Evolutionary conservation across 1,139 yeast genomes (phyloP), one percentile per base, ranked within the genome.

Genomic region (Meyerozyma guilliermondii): DNA sequence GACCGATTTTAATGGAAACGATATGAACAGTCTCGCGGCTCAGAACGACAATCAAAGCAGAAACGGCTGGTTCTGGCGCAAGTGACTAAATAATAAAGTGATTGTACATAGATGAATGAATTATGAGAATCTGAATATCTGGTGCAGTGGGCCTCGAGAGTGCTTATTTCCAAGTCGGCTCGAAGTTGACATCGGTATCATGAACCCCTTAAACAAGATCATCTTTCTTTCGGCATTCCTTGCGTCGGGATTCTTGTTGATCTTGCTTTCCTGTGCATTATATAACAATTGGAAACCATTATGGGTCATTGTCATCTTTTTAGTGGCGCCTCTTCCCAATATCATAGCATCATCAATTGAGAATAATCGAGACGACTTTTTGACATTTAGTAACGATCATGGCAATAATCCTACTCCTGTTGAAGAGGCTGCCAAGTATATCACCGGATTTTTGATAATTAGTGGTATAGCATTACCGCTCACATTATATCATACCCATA

Each of bases 321-420:
- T 84, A 40, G 44, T 80, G 38, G 92, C 92, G 2, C 91, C 94
- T 20, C 62, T 84, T 42, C 92, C 91, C 26, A 83, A 83, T 56
- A 50, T 59, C 68, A 39, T 76, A 62, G 62, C 74, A 59, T 54
- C 67, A 43, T 59, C 71, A 5, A 62, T 71, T 24, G 80, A 61
- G 53, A 69, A 50, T 59, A 68, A 62, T 53, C 64, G 68, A 58
- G 74, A 74, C 60, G 86, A 81, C 56, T 83, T 83, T 57, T 74
- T 83, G 66, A 79, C 84, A 7, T 86, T 82, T 52, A 74, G 81
- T 44, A 70, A 66, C 49, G 71, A 66, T 50, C 72, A 66, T 43
- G 68, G 63, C 40, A 63, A 61, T 43, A 60, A 59, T 13, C 68
- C 74, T n/a, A 63, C 73, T 35, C 61, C 81, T 7, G 66, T 80